Percentiles rank a stretch among this genome's conserved stretches.
These are phyloP conservation scores for Xylariaceae sp. DNA, from an alignment of 2,329 filamentous ascomycete genomes.

Conservation along the genomic window DNA sequence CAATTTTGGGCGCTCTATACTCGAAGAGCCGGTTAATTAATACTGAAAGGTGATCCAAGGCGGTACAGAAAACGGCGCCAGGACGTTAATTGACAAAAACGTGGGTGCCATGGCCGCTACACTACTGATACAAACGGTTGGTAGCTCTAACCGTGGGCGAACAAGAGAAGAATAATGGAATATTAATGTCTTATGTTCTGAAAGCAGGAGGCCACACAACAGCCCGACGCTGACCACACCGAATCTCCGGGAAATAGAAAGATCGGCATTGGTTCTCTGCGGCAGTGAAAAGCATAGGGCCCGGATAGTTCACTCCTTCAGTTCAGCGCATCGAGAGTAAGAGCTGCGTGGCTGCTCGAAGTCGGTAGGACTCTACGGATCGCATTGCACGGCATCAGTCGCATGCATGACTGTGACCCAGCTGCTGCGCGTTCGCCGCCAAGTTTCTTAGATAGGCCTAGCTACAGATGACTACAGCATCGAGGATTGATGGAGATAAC, in stretches of 20 bases:
- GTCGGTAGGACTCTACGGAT: conserved; percentile 5
- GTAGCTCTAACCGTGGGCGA: neutral
- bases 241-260: neutral
- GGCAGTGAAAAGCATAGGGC: neutral
- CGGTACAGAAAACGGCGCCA: conserved; percentile 12
- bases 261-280: conserved; percentile 10
- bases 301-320: conserved; percentile 2
- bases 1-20: neutral
- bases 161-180: neutral
- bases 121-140: conserved; percentile 11
- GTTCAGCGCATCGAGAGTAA: neutral
- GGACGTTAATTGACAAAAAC: neutral
- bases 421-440: neutral
- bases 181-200: neutral
- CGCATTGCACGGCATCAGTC: conserved; percentile 6
- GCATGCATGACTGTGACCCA: conserved; percentile 3
- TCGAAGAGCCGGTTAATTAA: neutral
- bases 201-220: neutral
- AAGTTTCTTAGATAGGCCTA: neutral
- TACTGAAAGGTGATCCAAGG: neutral
- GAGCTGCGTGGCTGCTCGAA: conserved; percentile 3
- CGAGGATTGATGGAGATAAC: neutral
- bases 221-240: neutral
- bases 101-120: conserved; percentile 9
- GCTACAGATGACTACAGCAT: neutral